Evolutionary conservation across 1,139 yeast genomes (phyloP).

Genomic region (Suhomyces bribrorum): DNA sequence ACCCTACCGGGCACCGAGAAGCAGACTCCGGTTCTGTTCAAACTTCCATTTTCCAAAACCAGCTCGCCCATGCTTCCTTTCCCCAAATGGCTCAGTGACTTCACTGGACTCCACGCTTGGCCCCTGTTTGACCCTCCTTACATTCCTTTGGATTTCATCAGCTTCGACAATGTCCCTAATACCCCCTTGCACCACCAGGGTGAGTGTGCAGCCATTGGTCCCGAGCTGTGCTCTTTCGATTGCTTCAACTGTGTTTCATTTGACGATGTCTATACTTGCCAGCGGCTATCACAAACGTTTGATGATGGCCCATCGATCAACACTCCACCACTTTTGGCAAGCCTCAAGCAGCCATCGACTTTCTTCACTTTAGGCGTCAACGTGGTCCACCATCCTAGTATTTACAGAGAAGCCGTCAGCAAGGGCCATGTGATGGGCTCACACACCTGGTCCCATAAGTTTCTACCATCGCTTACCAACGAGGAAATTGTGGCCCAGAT

Average conservation of each 20-base stretch:
- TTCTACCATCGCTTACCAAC: conserved; percentile 72
- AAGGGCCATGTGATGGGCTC: conserved; percentile 81
- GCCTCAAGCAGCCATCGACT: conserved; percentile 56
- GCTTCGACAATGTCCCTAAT: conserved; percentile 51
- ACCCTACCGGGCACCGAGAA: background rate
- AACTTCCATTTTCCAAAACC: background rate
- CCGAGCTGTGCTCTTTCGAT: conserved; percentile 72
- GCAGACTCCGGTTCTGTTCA: background rate
- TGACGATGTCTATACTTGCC: conserved; percentile 79
- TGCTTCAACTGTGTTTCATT: conserved; percentile 76
- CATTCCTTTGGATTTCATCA: conserved; percentile 73
- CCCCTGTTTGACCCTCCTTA: conserved; percentile 87
- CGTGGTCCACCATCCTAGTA: conserved; percentile 72
- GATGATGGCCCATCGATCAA: conserved; percentile 92
- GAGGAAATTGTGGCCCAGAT: conserved; percentile 85
- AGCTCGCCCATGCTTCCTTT: conserved; percentile 42
- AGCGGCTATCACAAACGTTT: conserved; percentile 77
- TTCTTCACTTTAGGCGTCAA: conserved; percentile 86
- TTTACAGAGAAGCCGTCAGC: conserved; percentile 56
- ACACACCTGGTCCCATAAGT: conserved; percentile 93
- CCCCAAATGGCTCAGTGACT: conserved; percentile 75
- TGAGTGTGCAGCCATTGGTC: conserved; percentile 49
- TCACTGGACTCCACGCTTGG: conserved; percentile 78
- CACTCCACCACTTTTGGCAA: conserved; percentile 59
- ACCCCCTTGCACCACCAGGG: conserved; percentile 58